Conservation (phyloP, 371 early-diverging fungal genomes). For the Zychaea mexicana region DNA sequence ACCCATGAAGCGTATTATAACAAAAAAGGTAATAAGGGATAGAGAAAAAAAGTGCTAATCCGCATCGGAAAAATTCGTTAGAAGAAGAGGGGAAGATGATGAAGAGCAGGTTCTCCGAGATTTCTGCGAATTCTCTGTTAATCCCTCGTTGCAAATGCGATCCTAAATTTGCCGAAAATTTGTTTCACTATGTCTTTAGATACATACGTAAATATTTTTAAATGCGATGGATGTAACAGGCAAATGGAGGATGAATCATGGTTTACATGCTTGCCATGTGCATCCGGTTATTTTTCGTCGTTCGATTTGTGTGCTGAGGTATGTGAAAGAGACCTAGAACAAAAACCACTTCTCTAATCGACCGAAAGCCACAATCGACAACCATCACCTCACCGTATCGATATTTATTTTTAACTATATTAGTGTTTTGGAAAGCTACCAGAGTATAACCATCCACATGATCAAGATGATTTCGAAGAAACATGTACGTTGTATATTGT, state of each 20-base stretch:
- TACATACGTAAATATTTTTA: slow-evolving; percentile 69
- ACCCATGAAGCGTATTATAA: slow-evolving; percentile 67
- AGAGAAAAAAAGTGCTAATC: not conserved
- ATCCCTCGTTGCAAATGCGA: not conserved
- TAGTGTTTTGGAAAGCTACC: slow-evolving; percentile 64
- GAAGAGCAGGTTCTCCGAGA: no score
- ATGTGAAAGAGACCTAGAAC: no score
- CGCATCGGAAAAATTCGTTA: not conserved
- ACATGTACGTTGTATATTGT: slow-evolving; percentile 49
- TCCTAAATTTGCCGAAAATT: not conserved
- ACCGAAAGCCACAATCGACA: no score
- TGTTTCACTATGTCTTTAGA: slow-evolving; percentile 32
- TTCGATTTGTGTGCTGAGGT: slow-evolving; percentile 75
- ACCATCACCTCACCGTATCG: no score
- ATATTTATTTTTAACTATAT: not conserved
- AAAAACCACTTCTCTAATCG: no score
- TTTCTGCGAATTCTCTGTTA: not conserved
- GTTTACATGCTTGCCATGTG: slow-evolving; percentile 73
- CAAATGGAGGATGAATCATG: slow-evolving; percentile 61
- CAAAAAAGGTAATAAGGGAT: slow-evolving; percentile 53
- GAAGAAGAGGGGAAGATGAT: not conserved
- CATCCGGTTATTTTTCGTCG: slow-evolving; percentile 66
- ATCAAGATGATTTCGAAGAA: slow-evolving; percentile 58
- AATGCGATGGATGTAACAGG: slow-evolving; percentile 71
- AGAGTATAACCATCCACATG: slow-evolving; percentile 52